Conservation (phyloP, 148 eudicot genomes). For the Chenopodium berlandieri region DNA sequence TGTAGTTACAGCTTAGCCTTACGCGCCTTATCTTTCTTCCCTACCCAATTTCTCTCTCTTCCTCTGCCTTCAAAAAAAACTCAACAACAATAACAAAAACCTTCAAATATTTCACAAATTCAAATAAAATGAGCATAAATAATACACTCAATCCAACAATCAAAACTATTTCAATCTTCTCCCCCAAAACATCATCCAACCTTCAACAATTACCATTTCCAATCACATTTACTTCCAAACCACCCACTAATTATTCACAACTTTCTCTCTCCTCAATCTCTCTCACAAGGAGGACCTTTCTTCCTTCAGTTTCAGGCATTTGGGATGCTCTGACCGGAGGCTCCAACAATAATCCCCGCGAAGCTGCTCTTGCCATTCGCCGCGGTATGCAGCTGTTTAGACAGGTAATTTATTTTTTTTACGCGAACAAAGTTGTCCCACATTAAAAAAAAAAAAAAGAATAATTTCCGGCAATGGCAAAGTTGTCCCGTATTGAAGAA, state of each 20-base stretch:
- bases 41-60: not conserved
- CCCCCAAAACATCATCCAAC: not conserved
- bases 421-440: not conserved
- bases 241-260: not conserved
- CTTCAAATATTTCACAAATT: not conserved
- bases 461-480: too few species aligned
- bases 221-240: constrained; percentile 5
- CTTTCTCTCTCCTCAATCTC: constrained; percentile 24
- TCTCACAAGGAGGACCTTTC: constrained; percentile 42
- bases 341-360: constrained; percentile 40
- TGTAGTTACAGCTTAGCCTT: not conserved
- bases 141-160: constrained; percentile 7
- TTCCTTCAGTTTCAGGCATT: constrained; percentile 68
- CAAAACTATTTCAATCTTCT: constrained; percentile 5
- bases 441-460: not conserved
- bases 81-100: not conserved
- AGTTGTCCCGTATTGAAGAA: not conserved
- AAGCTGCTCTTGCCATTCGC: constrained; percentile 59
- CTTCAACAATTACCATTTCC: constrained; percentile 19
- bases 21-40: constrained; percentile 15
- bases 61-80: too few species aligned
- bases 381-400: constrained; percentile 82
- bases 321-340: constrained; percentile 86
- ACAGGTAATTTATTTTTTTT: constrained; percentile 34
- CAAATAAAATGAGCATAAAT: constrained; percentile 11